phyloP scores from a whole-genome alignment of 2,329 filamentous ascomycete species.

The Chaetomium olivaceum region DNA sequence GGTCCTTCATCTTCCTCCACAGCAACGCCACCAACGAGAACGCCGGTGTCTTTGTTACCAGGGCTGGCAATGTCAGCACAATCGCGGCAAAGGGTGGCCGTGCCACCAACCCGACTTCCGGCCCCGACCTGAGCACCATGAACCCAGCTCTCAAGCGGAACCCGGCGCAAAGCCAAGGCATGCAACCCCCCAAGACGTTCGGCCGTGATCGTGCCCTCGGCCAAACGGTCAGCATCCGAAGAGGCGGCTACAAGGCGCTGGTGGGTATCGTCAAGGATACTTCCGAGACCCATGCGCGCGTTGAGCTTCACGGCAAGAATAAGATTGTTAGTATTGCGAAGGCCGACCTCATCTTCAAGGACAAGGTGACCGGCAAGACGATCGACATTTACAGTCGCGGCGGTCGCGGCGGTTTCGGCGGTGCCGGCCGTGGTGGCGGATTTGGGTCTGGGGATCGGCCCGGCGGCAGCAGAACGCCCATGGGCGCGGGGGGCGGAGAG shows the following conservation, averaged over 20 bases:
- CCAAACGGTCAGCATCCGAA: slow-evolving; percentile 86
- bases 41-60: slow-evolving; percentile 83
- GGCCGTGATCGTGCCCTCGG: slow-evolving; percentile 82
- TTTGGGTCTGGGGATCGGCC: slow-evolving; percentile 56
- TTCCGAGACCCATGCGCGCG: slow-evolving; percentile 79
- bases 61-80: slow-evolving; percentile 81
- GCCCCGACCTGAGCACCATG: slow-evolving; percentile 84
- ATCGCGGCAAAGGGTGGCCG: slow-evolving; percentile 93
- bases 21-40: slow-evolving; percentile 84
- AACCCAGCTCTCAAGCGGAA: slow-evolving; percentile 84
- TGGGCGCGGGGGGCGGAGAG: slow-evolving; percentile 59
- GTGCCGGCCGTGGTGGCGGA: slow-evolving; percentile 29
- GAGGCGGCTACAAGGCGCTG: slow-evolving; percentile 87
- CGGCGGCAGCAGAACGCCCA: slow-evolving; percentile 67
- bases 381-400: slow-evolving; percentile 66
- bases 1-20: slow-evolving; percentile 88
- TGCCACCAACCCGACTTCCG: slow-evolving; percentile 58
- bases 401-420: slow-evolving; percentile 42
- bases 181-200: slow-evolving; percentile 70
- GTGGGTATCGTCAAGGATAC: slow-evolving; percentile 95
- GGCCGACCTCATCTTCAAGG: slow-evolving; percentile 79
- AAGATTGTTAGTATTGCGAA: slow-evolving; percentile 87
- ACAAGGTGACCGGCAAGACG: slow-evolving; percentile 75
- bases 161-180: slow-evolving; percentile 54
- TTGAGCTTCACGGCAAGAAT: slow-evolving; percentile 92